These are phyloP conservation scores for Plenodomus biglobosus DNA, from an alignment of 2,329 filamentous ascomycete genomes.

Conservation along the genomic window DNA sequence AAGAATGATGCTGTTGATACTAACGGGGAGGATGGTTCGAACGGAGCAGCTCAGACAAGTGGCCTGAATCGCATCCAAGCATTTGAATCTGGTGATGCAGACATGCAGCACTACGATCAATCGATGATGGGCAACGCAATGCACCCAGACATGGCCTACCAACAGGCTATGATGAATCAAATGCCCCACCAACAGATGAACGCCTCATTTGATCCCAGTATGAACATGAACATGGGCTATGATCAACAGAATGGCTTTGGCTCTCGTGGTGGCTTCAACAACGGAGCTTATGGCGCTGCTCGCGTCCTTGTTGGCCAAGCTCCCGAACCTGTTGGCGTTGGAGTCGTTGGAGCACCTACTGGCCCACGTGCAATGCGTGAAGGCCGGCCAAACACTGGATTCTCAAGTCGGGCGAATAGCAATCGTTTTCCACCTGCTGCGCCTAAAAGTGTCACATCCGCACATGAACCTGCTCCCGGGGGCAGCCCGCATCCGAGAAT, in stretches of 20 bases:
- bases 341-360: slow-evolving; percentile 73
- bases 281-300: slow-evolving; percentile 41
- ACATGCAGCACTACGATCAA: slow-evolving; percentile 25
- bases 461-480: slow-evolving; percentile 16
- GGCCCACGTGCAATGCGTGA: slow-evolving; percentile 94
- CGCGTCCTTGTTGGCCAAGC: slow-evolving; percentile 40
- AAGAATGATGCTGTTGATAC: slow-evolving; percentile 17
- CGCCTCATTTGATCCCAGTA: slow-evolving; percentile 42
- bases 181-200: slow-evolving; percentile 60
- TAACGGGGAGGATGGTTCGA: slow-evolving; percentile 20
- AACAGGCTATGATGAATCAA: slow-evolving; percentile 38
- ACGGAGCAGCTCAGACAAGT: slow-evolving; percentile 16
- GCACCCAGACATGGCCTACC: slow-evolving; percentile 25
- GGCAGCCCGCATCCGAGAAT: slow-evolving; percentile 31
- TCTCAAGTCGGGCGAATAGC: slow-evolving; percentile 59
- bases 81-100: slow-evolving; percentile 32
- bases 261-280: slow-evolving; percentile 51
- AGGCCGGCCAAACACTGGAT: slow-evolving; percentile 79
- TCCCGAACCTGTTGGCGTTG: slow-evolving; percentile 54
- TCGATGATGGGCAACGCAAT: slow-evolving; percentile 35
- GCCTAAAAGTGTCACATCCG: slow-evolving; percentile 22
- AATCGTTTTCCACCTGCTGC: slow-evolving; percentile 25
- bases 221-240: slow-evolving; percentile 46
- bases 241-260: slow-evolving; percentile 43
- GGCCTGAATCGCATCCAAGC: slow-evolving; percentile 40